Base-by-base conservation (phyloP, 2,329 filamentous ascomycete genomes). In the Graphilbum sp. region DNA sequence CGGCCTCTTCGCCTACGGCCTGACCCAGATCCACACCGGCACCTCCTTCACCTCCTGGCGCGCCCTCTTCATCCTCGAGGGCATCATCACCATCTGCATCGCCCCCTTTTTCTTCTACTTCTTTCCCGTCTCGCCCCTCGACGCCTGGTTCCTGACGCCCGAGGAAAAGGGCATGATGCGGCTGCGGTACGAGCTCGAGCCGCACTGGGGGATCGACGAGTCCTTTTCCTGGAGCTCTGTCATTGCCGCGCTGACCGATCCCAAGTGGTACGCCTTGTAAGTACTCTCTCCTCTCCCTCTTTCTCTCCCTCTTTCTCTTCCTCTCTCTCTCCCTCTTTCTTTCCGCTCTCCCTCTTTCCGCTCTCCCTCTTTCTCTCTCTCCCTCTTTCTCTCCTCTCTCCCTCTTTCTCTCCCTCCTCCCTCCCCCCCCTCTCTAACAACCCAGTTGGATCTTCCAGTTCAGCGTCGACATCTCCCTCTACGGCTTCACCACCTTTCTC, bases 1-100 rank as follows among this genome's bases (percentile, higher is more conserved):
- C 4, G 60, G 60, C n/a, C 48, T 64, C n/a, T 55, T 64, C 10
- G 59, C 58, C 4, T 57, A 53, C 18, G 60, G 52, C 6, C 54
- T 60, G 18, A 58, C 59, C 9, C 52, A 54, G 30, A 54, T 54
- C 24, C 49, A 54, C 9, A 52, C 50, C 7, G 42, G 41, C 17
- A 52, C 54, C 6, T 13, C 55, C 53, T 49, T 62, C 32, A 44
- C 45, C 5, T 53, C 52, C 7, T 64, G 60, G 59, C 48, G 50
- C 34, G 59, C 56, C 51, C 49, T 61, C 4, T 61, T 61, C 42
- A 54, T 57, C 31, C 50, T 63, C 17, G 58, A 63, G 41, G 59
- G 58, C 4, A 47, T 50, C 30, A 50, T 61, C 9, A 62, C 60
- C 2, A 48, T 62, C 19, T 36, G 53, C 18, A 45, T 61, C 32